Conservation (phyloP, 2,329 filamentous ascomycete genomes). For the Cladosporium colombiae region DNA sequence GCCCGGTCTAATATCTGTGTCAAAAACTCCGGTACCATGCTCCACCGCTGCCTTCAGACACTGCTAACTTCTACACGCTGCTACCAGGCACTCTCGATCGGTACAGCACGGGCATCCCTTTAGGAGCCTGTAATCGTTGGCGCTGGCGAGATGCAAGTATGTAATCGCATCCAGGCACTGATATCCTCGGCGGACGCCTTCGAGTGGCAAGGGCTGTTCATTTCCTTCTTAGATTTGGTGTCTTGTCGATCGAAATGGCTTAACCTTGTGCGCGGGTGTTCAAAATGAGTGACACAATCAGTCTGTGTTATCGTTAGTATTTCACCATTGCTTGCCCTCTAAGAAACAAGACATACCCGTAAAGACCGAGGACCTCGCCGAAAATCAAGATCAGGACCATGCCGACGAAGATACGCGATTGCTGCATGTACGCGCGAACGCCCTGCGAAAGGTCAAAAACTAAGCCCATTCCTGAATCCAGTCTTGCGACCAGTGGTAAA, state of each 20-base stretch:
- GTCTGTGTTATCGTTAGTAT: conserved; percentile 51
- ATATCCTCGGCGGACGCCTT: neutral
- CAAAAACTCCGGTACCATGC: neutral
- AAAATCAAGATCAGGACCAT: conserved; percentile 99
- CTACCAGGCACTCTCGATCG: neutral
- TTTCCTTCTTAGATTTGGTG: neutral
- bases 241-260: neutral
- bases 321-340: neutral
- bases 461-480: neutral
- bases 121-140: neutral
- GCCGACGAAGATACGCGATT: conserved; percentile 93
- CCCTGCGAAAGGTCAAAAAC: conserved; percentile 52
- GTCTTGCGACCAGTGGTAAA: neutral
- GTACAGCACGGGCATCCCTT: neutral
- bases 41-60: neutral
- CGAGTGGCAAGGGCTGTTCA: neutral
- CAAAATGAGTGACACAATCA: conserved; percentile 90
- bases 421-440: conserved; percentile 92
- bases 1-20: neutral
- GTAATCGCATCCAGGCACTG: neutral
- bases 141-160: neutral
- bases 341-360: conserved; percentile 66
- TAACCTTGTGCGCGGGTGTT: conserved; percentile 61
- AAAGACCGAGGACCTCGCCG: conserved; percentile 93
- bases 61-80: neutral